phyloP scores from a whole-genome alignment of 805 yeast genomes.

The Suhomyces xylopsoci region DNA sequence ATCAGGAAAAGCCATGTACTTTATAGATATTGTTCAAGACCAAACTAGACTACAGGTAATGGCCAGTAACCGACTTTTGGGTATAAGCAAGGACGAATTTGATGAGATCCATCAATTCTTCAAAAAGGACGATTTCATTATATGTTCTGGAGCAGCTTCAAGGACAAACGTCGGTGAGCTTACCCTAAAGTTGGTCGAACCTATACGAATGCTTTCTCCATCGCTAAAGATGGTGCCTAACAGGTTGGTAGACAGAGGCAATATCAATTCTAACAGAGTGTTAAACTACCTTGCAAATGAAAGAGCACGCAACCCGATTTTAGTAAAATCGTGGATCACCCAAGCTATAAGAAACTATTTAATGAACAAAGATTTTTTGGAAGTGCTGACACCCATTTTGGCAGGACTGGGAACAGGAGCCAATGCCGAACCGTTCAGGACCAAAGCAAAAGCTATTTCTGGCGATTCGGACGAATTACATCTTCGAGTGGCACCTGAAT shows the following conservation, averaged over 20 bases:
- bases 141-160: conserved; percentile 69
- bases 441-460: conserved; percentile 41
- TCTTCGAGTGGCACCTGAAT: conserved; percentile 89
- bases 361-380: conserved; percentile 55
- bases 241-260: conserved; percentile 49
- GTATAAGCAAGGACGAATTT: conserved; percentile 42
- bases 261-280: conserved; percentile 65
- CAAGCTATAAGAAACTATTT: conserved; percentile 57
- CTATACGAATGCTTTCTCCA: conserved; percentile 59
- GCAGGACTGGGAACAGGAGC: conserved; percentile 83
- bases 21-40: conserved; percentile 69
- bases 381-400: conserved; percentile 86
- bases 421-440: conserved; percentile 80
- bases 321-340: conserved; percentile 55
- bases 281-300: conserved; percentile 68
- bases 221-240: conserved; percentile 68
- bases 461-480: conserved; percentile 38
- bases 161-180: conserved; percentile 75
- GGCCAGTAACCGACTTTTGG: conserved; percentile 50
- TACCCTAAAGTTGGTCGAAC: conserved; percentile 56
- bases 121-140: conserved; percentile 69
- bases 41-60: conserved; percentile 56
- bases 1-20: conserved; percentile 66
- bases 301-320: conserved; percentile 43
- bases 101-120: conserved; percentile 38